Evolutionary conservation across 352 stramenopile species (phyloP).

Genomic region (Globisporangium uncinulatum): DNA sequence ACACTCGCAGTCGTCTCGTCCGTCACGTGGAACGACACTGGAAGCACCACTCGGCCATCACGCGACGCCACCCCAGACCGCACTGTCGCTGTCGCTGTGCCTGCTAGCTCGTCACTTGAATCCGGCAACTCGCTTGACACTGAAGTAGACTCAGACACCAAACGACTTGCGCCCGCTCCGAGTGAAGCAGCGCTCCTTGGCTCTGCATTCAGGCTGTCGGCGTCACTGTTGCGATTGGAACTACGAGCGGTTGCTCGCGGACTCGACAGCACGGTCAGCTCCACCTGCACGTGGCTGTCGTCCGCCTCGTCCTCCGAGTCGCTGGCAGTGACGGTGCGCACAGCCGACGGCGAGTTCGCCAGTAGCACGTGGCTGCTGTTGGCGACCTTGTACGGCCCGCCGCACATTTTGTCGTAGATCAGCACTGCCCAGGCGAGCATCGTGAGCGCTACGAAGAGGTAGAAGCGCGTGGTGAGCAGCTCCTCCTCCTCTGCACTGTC

Average conservation of each 20-base stretch:
- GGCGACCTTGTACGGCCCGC: conserved; percentile 68
- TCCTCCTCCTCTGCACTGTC: conserved; percentile 47
- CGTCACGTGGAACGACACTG: background rate
- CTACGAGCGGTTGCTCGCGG: background rate
- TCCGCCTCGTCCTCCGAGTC: conserved; percentile 27
- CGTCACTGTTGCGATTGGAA: background rate
- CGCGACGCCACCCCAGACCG: background rate
- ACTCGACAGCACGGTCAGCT: conserved; percentile 10
- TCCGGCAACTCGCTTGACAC: no score
- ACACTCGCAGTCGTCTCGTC: conserved; percentile 3
- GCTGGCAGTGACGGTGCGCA: conserved; percentile 19
- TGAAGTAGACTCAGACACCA: no score
- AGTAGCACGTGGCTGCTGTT: conserved; percentile 72
- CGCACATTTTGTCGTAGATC: conserved; percentile 74
- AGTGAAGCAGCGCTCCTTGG: background rate
- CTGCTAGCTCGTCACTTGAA: background rate
- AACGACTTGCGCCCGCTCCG: background rate
- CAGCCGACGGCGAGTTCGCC: conserved; percentile 45
- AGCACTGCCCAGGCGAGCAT: conserved; percentile 49
- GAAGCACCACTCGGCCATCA: background rate
- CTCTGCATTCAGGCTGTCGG: background rate
- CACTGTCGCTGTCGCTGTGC: background rate
- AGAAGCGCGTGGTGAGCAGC: conserved; percentile 65
- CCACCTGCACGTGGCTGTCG: conserved; percentile 7
- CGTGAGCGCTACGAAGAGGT: conserved; percentile 63